Base-by-base conservation (phyloP, 768 basidiomycete genomes). In the Tulasnella sp. region DNA sequence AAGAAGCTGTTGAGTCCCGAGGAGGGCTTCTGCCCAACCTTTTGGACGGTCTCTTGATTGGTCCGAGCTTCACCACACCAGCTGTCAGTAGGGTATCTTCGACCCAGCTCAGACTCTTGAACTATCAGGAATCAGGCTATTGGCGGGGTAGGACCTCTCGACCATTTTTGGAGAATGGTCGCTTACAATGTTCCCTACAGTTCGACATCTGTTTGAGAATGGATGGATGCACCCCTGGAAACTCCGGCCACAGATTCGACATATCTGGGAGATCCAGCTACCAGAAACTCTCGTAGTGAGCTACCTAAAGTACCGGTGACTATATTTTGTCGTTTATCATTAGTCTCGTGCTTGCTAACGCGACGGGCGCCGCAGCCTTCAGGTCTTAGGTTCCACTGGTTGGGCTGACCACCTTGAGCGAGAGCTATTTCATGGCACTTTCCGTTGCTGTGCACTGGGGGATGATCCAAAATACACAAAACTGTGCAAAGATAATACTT, bases 171-270 rank as follows among this genome's bases (percentile, higher is more conserved):
- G 7, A 18, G 9, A 3, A 24, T 71, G 7, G 6, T 24, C 14
- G 7, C n/a, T 34, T 40, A 40, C 16, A n/a, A 21, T 19, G 34
- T 71, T 34, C 71, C 42, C n/a, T 34, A 2, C 71, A 71, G 39
- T 40, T 34, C 71, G 71, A 71, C 27, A 34, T 24, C 31, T 76
- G 19, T 31, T 76, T 16, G n/a, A 36, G 14, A 76, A 76, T 24
- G 75, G 75, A 3, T 76, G 75, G 75, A 44, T 27, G 75, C 75
- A 76, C 44, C 75, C 75, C 1, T 48, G 27, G n/a, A 76, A 76
- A n/a, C 1, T 40, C 18, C 39, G 34, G 18, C 48, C 42, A 52
- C 21, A 31, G 1, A 52, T 52, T 18, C 44, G 36, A 27, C 31
- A 71, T 34, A 76, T 76, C 21, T 76, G 56, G n/a, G 42, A 40